Conservation (phyloP, 1,139 yeast species). For the Blastobotrys apis region DNA sequence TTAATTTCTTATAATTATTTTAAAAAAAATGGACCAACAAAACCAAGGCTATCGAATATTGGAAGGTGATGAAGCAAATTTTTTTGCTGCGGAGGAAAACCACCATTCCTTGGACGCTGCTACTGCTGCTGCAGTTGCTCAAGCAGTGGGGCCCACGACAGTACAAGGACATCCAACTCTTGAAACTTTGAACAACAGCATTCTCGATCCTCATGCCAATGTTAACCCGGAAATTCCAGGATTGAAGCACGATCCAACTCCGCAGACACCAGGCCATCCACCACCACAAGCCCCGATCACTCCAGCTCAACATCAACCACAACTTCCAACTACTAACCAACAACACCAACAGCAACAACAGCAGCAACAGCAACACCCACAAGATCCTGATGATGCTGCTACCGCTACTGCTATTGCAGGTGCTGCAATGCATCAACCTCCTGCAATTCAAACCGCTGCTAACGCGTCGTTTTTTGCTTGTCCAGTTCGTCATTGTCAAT, state of each 20-base stretch:
- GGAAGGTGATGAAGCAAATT: constrained; percentile 12
- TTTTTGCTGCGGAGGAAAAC: constrained; percentile 11
- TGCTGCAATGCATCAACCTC: constrained; percentile 7
- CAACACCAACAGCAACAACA: constrained; percentile 1
- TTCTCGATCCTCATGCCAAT: constrained; percentile 5
- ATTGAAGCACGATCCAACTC: not conserved
- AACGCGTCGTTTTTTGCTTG: constrained; percentile 9
- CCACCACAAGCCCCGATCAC: not conserved
- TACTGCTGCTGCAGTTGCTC: constrained; percentile 13
- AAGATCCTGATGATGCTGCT: not conserved
- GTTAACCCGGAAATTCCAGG: constrained; percentile 7
- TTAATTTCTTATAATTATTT: too few relatives aligned
- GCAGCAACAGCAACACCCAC: not conserved
- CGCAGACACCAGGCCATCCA: not conserved
- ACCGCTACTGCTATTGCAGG: constrained; percentile 6
- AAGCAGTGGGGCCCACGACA: constrained; percentile 9
- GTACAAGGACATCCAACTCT: constrained; percentile 7
- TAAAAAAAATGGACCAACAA: constrained; percentile 6
- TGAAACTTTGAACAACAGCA: constrained; percentile 1
- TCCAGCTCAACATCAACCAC: constrained; percentile 5
- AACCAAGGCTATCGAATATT: constrained; percentile 9
- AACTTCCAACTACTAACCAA: not conserved
- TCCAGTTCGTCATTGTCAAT: constrained; percentile 13
- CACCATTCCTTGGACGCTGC: constrained; percentile 13
- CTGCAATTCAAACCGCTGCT: constrained; percentile 5